Evolutionary conservation across 768 basidiomycete genomes (phyloP).

Genomic region (Paxillus involutus): DNA sequence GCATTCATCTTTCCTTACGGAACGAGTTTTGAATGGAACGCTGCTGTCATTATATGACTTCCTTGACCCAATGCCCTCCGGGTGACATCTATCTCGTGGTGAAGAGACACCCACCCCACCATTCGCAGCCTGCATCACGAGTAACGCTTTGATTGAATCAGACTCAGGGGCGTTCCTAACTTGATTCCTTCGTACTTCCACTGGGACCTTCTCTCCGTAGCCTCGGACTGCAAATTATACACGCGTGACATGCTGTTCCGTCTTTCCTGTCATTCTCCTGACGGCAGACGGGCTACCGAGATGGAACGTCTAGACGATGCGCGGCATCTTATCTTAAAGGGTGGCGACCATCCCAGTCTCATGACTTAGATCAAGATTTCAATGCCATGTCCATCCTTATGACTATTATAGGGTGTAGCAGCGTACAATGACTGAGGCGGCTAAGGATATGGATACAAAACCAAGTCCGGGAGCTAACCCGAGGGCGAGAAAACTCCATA

Average conservation of each 20-base stretch:
- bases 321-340: slow-evolving; percentile 17
- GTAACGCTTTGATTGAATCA: slow-evolving; percentile 21
- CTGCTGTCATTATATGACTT: too few relatives aligned
- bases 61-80: too few relatives aligned
- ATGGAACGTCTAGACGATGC: slow-evolving; percentile 27
- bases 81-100: too few relatives aligned
- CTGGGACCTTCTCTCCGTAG: slow-evolving; percentile 29
- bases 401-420: background rate
- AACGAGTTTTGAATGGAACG: too few relatives aligned
- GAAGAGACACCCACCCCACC: slow-evolving; percentile 12
- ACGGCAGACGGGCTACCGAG: slow-evolving; percentile 15
- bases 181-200: slow-evolving; percentile 10
- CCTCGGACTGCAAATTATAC: slow-evolving; percentile 36
- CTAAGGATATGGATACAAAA: background rate
- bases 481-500: background rate
- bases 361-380: background rate
- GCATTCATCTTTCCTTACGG: too few relatives aligned
- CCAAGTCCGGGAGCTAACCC: background rate
- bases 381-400: background rate
- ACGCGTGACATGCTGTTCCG: slow-evolving; percentile 33
- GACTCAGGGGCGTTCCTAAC: slow-evolving; percentile 28
- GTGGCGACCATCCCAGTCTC: slow-evolving; percentile 1
- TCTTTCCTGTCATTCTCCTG: slow-evolving; percentile 17
- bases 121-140: slow-evolving; percentile 17
- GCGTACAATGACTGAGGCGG: background rate